Percentiles rank a stretch among this genome's conserved stretches.
These are phyloP conservation scores for Deuterostichococcus epilithicus DNA, from an alignment of 139 green algal species.

Conservation along the genomic window DNA sequence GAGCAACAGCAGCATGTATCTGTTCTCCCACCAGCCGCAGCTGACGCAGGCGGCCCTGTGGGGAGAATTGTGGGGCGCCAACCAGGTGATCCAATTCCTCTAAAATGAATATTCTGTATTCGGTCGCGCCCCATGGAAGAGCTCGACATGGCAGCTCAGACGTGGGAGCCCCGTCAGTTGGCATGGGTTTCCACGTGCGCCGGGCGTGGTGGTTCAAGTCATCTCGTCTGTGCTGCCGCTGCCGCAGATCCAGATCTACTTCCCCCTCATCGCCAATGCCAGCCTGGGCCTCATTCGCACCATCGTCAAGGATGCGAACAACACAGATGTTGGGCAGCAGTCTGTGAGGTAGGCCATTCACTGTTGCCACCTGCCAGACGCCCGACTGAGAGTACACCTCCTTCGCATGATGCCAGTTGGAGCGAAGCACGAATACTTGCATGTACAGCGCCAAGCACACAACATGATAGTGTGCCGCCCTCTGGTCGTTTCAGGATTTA, in stretches of 20 bases:
- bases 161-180: too few species aligned
- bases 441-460: too few species aligned
- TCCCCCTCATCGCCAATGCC: constrained; percentile 17
- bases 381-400: too few species aligned
- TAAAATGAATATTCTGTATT: too few species aligned
- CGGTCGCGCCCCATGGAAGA: too few species aligned
- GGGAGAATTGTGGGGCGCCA: background rate
- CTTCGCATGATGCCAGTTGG: too few species aligned
- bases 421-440: too few species aligned
- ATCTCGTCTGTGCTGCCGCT: background rate
- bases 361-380: too few species aligned
- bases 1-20: constrained; percentile 34
- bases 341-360: background rate
- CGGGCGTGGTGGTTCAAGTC: constrained; percentile 26
- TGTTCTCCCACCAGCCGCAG: constrained; percentile 37
- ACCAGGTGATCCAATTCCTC: background rate
- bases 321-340: constrained; percentile 13
- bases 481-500: too few species aligned
- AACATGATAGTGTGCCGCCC: too few species aligned
- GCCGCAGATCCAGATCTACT: constrained; percentile 23
- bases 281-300: constrained; percentile 38
- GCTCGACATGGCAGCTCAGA: too few species aligned
- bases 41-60: background rate
- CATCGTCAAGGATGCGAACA: constrained; percentile 48
- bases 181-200: too few species aligned